A percentile compares a stretch with the other conserved stretches of the same genome.
Evolutionary conservation across 2,329 filamentous ascomycete species (phyloP).

Genomic region (Teratosphaeria destructans): DNA sequence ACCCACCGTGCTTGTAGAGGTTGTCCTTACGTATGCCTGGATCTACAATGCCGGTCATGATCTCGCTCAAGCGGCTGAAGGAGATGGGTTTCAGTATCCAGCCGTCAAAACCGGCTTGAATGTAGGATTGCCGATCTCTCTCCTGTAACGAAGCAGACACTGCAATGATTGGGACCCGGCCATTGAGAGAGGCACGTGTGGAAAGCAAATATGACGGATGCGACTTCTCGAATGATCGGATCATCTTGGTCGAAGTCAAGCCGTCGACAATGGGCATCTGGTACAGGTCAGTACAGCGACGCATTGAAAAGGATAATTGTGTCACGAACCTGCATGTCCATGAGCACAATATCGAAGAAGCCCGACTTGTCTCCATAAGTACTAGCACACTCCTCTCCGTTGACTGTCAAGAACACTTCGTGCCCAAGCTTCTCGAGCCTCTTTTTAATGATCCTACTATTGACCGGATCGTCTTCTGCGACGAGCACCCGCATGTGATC

Average conservation of each 20-base stretch:
- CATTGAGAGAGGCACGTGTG: constrained; percentile 47
- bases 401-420: constrained; percentile 59
- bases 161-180: constrained; percentile 69
- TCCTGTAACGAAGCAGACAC: constrained; percentile 77
- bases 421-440: constrained; percentile 69
- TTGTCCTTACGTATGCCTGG: constrained; percentile 47
- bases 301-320: neutral
- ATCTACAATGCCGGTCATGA: constrained; percentile 61
- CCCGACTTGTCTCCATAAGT: constrained; percentile 54
- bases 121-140: constrained; percentile 55
- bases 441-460: constrained; percentile 72
- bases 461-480: constrained; percentile 82
- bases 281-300: constrained; percentile 5
- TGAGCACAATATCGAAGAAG: constrained; percentile 68
- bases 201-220: constrained; percentile 46
- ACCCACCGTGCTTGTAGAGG: constrained; percentile 60
- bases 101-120: constrained; percentile 72
- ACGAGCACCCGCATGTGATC: constrained; percentile 57
- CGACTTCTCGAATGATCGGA: constrained; percentile 58
- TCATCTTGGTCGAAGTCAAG: constrained; percentile 70
- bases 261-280: constrained; percentile 92
- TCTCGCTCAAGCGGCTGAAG: constrained; percentile 59
- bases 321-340: constrained; percentile 75
- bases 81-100: constrained; percentile 88
- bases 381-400: constrained; percentile 73